Conservation (phyloP, 148 eudicot species). For the Vaccinium macrocarpon region DNA sequence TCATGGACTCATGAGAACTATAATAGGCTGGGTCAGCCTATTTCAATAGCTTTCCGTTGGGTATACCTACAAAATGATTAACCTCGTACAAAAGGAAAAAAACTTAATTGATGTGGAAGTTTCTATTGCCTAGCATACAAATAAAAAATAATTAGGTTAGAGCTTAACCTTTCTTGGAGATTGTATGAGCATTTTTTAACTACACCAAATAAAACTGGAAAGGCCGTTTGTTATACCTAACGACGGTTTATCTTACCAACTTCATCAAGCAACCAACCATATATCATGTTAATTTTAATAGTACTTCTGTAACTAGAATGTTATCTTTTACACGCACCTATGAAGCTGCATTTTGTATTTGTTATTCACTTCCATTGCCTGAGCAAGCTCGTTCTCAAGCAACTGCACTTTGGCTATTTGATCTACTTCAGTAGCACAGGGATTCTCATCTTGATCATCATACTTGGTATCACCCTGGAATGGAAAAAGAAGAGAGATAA, state of each 20-base stretch:
- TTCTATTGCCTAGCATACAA: neutral
- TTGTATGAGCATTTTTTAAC: neutral
- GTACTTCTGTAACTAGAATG: neutral
- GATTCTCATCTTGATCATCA: conserved; percentile 17
- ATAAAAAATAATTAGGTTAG: neutral
- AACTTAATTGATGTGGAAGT: neutral
- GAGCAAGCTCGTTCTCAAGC: conserved; percentile 64
- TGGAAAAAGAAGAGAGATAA: conserved; percentile 1
- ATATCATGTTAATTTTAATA: neutral
- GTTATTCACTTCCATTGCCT: conserved; percentile 64
- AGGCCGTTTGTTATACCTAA: neutral
- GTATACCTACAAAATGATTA: neutral
- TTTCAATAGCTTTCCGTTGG: neutral
- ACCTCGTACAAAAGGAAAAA: neutral
- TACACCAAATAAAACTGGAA: neutral
- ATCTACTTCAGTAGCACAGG: conserved; percentile 29
- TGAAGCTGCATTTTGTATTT: conserved; percentile 59
- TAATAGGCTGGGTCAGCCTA: neutral
- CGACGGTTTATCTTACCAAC: neutral
- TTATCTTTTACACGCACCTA: conserved; percentile 36
- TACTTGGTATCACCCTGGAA: conserved; percentile 24
- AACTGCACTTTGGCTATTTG: conserved; percentile 38
- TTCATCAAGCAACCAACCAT: conserved; percentile 7
- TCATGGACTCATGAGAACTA: no score
- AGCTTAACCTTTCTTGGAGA: neutral